Evolutionary conservation across 306 rosid species (phyloP).

Genomic region (Pyrus betulifolia): DNA sequence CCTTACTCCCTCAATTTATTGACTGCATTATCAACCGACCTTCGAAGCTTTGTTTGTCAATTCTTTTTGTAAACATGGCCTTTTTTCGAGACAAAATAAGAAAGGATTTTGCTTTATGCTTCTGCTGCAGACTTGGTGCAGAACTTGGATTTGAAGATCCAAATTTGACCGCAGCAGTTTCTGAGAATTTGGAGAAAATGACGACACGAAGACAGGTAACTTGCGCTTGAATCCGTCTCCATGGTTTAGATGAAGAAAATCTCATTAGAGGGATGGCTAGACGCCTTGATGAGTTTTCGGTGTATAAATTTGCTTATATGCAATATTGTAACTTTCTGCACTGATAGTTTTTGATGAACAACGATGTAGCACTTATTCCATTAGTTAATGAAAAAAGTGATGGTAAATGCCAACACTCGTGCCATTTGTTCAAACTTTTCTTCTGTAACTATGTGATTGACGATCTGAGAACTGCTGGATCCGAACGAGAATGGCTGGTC

Average conservation of each 20-base stretch:
- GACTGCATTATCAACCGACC: background rate
- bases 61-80: background rate
- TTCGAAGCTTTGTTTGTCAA: background rate
- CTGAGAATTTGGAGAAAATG: slow-evolving; percentile 85
- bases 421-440: background rate
- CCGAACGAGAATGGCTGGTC: slow-evolving; percentile 6
- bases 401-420: background rate
- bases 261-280: background rate
- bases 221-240: slow-evolving; percentile 44
- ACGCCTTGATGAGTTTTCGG: background rate
- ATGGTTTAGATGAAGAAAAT: background rate
- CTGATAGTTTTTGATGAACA: background rate
- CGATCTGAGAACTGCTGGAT: background rate
- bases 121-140: slow-evolving; percentile 53
- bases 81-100: background rate
- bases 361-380: background rate
- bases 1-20: too few species aligned
- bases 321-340: slow-evolving; percentile 11
- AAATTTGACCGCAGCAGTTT: slow-evolving; percentile 77
- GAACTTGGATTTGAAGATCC: slow-evolving; percentile 91
- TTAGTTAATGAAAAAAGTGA: background rate
- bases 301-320: background rate
- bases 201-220: slow-evolving; percentile 66
- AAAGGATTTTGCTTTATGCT: slow-evolving; percentile 2
- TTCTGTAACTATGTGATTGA: background rate